Evolutionary conservation across 208 protist species (phyloP).

Genomic region (Ichthyophonus hoferi): DNA sequence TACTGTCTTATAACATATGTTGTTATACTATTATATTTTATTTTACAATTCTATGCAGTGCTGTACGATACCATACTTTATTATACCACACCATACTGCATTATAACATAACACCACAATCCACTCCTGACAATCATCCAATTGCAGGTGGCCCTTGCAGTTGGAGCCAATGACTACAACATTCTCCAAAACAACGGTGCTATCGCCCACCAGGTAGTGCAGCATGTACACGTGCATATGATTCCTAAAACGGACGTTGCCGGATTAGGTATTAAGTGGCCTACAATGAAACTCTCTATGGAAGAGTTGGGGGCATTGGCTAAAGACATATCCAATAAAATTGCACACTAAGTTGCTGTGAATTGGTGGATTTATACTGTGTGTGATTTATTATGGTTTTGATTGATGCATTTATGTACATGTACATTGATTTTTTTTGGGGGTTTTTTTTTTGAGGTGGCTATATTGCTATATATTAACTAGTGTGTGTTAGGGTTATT

Average conservation of each 20-base stretch:
- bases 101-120: not conserved
- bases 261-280: constrained; percentile 8
- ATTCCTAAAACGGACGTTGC: constrained; percentile 63
- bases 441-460: too few species aligned
- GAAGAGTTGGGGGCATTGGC: constrained; percentile 1
- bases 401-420: too few species aligned
- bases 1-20: too few species aligned
- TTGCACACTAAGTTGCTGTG: too few species aligned
- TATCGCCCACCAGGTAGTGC: constrained; percentile 79
- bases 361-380: too few species aligned
- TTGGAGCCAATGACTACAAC: constrained; percentile 73
- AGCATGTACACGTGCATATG: constrained; percentile 85
- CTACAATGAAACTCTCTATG: not conserved
- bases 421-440: too few species aligned
- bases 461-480: too few species aligned
- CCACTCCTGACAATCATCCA: not conserved
- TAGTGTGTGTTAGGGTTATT: too few species aligned
- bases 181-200: constrained; percentile 83
- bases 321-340: not conserved
- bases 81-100: not conserved
- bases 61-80: too few species aligned
- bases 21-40: not conserved
- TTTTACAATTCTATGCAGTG: not conserved
- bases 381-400: too few species aligned
- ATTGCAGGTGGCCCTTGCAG: not conserved